Base-by-base conservation (phyloP, 169 alveolate species). In the Babesia gibsoni region DNA sequence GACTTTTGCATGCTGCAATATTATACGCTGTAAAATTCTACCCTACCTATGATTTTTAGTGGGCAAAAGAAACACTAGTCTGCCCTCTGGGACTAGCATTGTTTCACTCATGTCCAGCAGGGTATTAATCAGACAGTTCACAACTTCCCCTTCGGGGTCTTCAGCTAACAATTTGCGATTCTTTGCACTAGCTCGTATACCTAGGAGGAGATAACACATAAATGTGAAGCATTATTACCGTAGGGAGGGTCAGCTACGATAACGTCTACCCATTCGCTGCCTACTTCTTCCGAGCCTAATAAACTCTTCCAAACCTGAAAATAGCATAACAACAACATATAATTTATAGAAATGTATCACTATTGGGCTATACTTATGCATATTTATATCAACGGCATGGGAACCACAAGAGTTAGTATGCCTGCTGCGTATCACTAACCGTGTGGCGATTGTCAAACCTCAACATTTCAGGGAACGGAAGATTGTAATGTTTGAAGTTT, bases 161-260 rank as follows among this genome's bases (percentile, higher is more conserved):
- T 68, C 63, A 30, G 67, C 29, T 16, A 67, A 20, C 9, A 75
- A 43, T 50, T 63, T 75, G 37, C 58, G 68, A 39, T 66, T 27
- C 27, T 48, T 54, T 8, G 65, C 68, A 45, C 82, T 67, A 16
- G 87, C 73, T 4, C 87, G 36, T 37, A 61, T 78, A 22, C 85
- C 85, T 75, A 45, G 10, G 3, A 9, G 20, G 23, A 25, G n/a
- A 12, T 20, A 36, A 14, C 2, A 4, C 1, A 4, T 2, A 12
- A 1, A 1, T 4, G 35, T 14, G 1, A n/a, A 16, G 22, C 20
- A 6, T 36, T 23, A 42, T 65, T 91, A 1, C 99, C 99, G 88
- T 97, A 97, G 20, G 99, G 99, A 22, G 99, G 99, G 72, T 97
- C 99, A 45, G 98, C 92, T 27, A 97, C 89, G 29, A 97, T 94